Evolutionary conservation across 139 green algal species (phyloP), one percentile per base, ranked within the genome.

Genomic region (Coelastrella sp.): DNA sequence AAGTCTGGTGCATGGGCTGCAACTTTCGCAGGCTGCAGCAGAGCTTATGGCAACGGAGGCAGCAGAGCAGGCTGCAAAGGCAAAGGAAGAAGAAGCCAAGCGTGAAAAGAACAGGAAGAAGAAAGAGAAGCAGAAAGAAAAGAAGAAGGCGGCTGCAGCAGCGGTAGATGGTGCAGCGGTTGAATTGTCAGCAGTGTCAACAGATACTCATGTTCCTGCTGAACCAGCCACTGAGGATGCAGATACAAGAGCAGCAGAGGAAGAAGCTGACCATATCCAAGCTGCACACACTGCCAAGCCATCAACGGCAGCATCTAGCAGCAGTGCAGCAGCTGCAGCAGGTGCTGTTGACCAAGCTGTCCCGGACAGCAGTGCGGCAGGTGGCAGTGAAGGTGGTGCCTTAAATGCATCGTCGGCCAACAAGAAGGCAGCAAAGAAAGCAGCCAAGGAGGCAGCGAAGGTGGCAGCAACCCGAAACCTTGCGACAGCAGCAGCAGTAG

Each of bases 51-150:
- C 34, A 19, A 53, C 53, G n/a, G 40, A 79, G 71, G 41, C 37
- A 23, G 40, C 68, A 57, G 19, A n/a, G 7, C 38, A 60, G 62
- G 71, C 45, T 57, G 23, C 37, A 76, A 19, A 76, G 53, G 68
- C 51, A 76, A n/a, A 62, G 45, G 41, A 79, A 62, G 41, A 77
- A 34, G 40, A 79, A 41, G 41, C 50, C 38, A 60, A 79, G 71
- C 60, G 62, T 27, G 71, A 79, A 21, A 76, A 76, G 68, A 76
- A 76, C 21, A 79, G 45, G 41, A 79, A 79, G 41, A 79, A 79
- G 13, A 79, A 79, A 41, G 41, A 79, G 71, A 79, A 62, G 41
- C 41, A 63, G 43, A 79, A 79, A 37, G 41, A 79, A 37, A 79
- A 63, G 71, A 79, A 79, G 71, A 79, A 79, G 19, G n/a, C 41